Base-by-base conservation (phyloP, 345 rosid genomes). In the Eucalyptus erythrocorys region DNA sequence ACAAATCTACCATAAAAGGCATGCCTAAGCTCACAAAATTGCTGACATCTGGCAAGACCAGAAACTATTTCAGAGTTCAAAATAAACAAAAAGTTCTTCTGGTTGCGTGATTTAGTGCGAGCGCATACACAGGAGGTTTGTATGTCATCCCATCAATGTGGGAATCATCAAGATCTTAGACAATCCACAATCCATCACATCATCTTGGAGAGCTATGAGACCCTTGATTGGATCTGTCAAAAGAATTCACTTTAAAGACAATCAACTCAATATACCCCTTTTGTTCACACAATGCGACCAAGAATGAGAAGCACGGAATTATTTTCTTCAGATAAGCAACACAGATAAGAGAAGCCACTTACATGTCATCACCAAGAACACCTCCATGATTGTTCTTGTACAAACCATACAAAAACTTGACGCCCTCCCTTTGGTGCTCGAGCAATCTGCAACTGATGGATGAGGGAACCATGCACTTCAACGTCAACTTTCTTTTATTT, bases 351-450 rank as follows among this genome's bases (percentile, higher is more conserved):
- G 10, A 49, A 81, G 24, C 48, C 86, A 93, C 97, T 92, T 92
- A 97, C 99, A 97, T 97, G 92, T 97, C 99, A 93, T 97, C 99
- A 66, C 99, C 99, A 87, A 97, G 98, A 90, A 97, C 91, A 48
- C 99, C 99, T 11, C 99, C 99, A 92, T 96, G 96, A 88, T 97
- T 96, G 90, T 93, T 93, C 92, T 84, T 93, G 89, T 95, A 96
- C 51, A 97, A 91, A 90, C 91, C 93, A 87, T 93, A 95, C 81
- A 97, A 90, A 91, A 97, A 97, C 89, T 91, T 94, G 19, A 97
- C 96, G 71, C 99, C 99, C 48, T 90, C 95, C 88, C 96, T 94
- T 87, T 97, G 99, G 93, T 97, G 97, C 89, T 96, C 98, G 71
- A 97, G 98, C 95, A 96, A 90, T 91, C 99, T 93, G 90, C 95